Base-by-base conservation (phyloP, 345 rosid genomes). In the Mangifera indica region DNA sequence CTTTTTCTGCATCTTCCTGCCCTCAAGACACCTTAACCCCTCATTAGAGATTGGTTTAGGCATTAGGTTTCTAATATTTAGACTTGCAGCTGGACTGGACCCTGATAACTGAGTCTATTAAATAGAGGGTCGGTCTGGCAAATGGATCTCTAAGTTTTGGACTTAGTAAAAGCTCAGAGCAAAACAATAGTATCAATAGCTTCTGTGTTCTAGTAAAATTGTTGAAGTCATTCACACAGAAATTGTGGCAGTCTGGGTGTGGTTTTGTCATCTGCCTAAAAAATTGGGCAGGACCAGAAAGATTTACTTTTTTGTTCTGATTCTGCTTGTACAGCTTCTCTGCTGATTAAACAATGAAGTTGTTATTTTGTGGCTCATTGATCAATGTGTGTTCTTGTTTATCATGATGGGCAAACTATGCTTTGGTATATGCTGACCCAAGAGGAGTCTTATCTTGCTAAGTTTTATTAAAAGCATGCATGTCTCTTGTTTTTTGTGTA, bases 401-500 rank as follows among this genome's bases (percentile, higher is more conserved):
- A 15, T 62, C n/a, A 60, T 24, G 40, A 20, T 65, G 24, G 32
- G 17, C 63, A 40, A 53, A 53, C 45, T 54, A 26, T 37, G 60
- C 46, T 40, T 60, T 63, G 48, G 26, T 32, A 24, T n/a, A n/a
- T n/a, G n/a, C n/a, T n/a, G n/a, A n/a, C 61, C 18, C 9, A 18
- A 21, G 25, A 37, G 14, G 51, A 51, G 10, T 40, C 22, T 24
- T 67, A 0, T 32, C 32, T 22, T 53, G 7, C 21, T 20, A 18
- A 54, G 11, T 29, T 37, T 46, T 48, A 44, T 62, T 74, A 14
- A 69, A 18, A 29, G 53, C 71, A 56, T 49, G 63, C 53, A 7
- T n/a, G n/a, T 34, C 37, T 37, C 42, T 21, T 72, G 56, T 77
- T 45, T 40, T 62, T 37, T 80, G 69, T 78, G 74, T 72, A 91